phyloP scores from a whole-genome alignment of 108 stramenopile genomes.

The Cyclotella cryptica region DNA sequence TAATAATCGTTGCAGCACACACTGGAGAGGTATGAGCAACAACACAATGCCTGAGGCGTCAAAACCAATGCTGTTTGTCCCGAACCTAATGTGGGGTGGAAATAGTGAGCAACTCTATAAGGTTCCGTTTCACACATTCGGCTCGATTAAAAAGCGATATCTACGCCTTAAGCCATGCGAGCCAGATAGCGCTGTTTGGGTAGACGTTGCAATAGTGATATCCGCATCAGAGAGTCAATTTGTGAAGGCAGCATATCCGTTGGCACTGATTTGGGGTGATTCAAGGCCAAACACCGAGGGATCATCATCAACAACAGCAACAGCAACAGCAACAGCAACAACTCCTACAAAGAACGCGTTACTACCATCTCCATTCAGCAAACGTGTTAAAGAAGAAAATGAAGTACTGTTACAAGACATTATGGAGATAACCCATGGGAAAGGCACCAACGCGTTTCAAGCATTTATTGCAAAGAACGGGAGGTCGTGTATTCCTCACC shows the following conservation, averaged over 20 bases:
- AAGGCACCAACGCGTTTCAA: slow-evolving; percentile 27
- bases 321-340: too few species aligned
- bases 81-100: background rate
- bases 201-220: slow-evolving; percentile 28
- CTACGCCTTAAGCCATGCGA: slow-evolving; percentile 33
- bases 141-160: slow-evolving; percentile 28
- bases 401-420: slow-evolving; percentile 30
- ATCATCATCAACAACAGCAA: slow-evolving; percentile 7
- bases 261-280: slow-evolving; percentile 39
- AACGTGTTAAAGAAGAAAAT: slow-evolving; percentile 11
- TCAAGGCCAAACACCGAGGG: slow-evolving; percentile 1
- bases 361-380: slow-evolving; percentile 8
- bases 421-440: slow-evolving; percentile 15
- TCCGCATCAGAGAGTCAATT: background rate
- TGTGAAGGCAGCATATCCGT: slow-evolving; percentile 29
- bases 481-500: slow-evolving; percentile 22
- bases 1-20: too few species aligned
- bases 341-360: slow-evolving; percentile 14
- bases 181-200: slow-evolving; percentile 1
- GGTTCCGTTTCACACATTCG: slow-evolving; percentile 39
- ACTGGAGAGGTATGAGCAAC: too few species aligned
- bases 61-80: background rate
- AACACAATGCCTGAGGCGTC: background rate
- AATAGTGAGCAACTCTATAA: background rate
- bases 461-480: slow-evolving; percentile 39